phyloP scores from a whole-genome alignment of 495 filamentous ascomycete species.

The Diplogelasinospora grovesii region DNA sequence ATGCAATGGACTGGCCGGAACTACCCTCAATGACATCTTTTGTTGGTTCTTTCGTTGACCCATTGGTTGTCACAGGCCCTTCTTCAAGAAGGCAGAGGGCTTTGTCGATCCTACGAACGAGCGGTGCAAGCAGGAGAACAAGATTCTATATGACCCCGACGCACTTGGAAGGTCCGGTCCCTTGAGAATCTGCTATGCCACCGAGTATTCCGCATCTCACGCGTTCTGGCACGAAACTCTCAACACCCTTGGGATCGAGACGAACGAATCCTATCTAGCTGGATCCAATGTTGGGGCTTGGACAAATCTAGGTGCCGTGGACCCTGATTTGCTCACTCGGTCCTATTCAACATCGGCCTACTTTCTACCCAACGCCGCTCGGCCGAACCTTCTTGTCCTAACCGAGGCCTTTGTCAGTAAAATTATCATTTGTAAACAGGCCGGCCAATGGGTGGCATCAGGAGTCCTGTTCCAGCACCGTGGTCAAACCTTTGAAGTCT shows the following conservation, averaged over 20 bases:
- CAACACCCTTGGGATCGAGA: constrained; percentile 32
- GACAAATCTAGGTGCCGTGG: constrained; percentile 37
- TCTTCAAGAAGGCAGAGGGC: constrained; percentile 42
- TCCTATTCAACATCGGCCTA: constrained; percentile 43
- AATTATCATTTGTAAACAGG: constrained; percentile 25
- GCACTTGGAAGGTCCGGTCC: constrained; percentile 38
- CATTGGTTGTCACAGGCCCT: no score
- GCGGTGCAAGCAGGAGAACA: constrained; percentile 24
- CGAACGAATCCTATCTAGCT: constrained; percentile 32
- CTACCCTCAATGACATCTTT: no score
- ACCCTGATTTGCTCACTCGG: constrained; percentile 29
- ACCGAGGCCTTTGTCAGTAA: constrained; percentile 32
- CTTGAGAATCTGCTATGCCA: constrained; percentile 36
- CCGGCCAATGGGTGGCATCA: constrained; percentile 29
- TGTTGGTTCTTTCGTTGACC: no score
- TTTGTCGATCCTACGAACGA: constrained; percentile 38
- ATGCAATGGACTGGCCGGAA: no score
- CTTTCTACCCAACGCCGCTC: constrained; percentile 27
- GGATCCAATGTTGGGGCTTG: constrained; percentile 41
- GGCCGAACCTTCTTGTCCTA: constrained; percentile 37
- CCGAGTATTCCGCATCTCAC: constrained; percentile 37
- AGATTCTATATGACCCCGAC: constrained; percentile 21
- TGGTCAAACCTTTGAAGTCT: constrained; percentile 22
- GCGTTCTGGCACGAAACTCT: constrained; percentile 43
- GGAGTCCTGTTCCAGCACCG: constrained; percentile 37